Percentiles rank a stretch among this genome's conserved stretches.
These are phyloP conservation scores for Coemansia asiatica DNA, from an alignment of 192 early-diverging fungal genomes.

Conservation along the genomic window DNA sequence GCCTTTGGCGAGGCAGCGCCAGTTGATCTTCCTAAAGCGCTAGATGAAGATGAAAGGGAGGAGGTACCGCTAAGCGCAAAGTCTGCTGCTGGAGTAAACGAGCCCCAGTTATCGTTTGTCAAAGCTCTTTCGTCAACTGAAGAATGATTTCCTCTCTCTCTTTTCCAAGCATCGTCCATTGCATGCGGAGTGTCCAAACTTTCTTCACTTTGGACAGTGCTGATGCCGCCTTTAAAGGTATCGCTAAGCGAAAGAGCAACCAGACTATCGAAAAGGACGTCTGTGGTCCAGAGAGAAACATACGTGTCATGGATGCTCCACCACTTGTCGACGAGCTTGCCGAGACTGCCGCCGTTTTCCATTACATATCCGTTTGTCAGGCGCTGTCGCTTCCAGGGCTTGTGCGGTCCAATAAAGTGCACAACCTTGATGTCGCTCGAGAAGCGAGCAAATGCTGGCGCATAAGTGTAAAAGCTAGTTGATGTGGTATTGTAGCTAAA, in stretches of 20 bases:
- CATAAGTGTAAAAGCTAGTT: slow-evolving; percentile 56
- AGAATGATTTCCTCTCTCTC: slow-evolving; percentile 12
- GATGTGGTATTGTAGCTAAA: slow-evolving; percentile 76
- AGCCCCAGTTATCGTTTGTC: slow-evolving; percentile 24
- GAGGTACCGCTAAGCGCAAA: slow-evolving; percentile 23
- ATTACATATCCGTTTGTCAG: slow-evolving; percentile 28
- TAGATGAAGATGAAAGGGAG: too few relatives aligned
- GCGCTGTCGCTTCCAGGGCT: slow-evolving; percentile 73
- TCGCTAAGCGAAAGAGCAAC: slow-evolving; percentile 17
- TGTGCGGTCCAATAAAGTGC: slow-evolving; percentile 84
- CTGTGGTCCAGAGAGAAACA: slow-evolving; percentile 36
- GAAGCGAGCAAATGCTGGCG: slow-evolving; percentile 79
- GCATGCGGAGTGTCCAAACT: slow-evolving; percentile 6
- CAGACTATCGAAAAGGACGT: slow-evolving; percentile 15
- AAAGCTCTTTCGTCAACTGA: slow-evolving; percentile 7
- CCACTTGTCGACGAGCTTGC: slow-evolving; percentile 63
- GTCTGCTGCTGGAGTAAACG: slow-evolving; percentile 41
- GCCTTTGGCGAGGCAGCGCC: neutral
- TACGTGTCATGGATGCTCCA: slow-evolving; percentile 66
- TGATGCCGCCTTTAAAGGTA: neutral
- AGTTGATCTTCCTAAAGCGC: neutral
- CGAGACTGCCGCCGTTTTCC: slow-evolving; percentile 26
- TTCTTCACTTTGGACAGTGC: neutral
- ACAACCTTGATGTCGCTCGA: slow-evolving; percentile 66
- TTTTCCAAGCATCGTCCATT: slow-evolving; percentile 37